Percentiles rank a stretch among this genome's conserved stretches.
phyloP scores from a whole-genome alignment of 257 asterid species.

The Gardenia jasminoides region DNA sequence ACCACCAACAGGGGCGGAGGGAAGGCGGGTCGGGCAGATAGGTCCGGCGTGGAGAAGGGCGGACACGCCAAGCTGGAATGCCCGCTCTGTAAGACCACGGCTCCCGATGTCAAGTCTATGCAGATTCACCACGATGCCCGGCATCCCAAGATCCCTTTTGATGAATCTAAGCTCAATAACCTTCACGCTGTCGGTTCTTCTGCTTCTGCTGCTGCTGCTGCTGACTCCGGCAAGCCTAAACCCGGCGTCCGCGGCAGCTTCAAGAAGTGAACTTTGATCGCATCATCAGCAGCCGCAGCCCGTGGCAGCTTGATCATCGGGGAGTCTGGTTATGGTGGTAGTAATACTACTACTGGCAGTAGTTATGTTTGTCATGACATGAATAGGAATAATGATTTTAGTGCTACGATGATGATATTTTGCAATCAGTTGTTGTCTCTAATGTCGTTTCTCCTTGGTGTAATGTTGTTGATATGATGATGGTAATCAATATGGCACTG shows the following conservation, averaged over 20 bases:
- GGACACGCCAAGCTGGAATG: slow-evolving; percentile 92
- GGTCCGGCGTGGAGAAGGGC: slow-evolving; percentile 66
- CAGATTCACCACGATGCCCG: slow-evolving; percentile 87
- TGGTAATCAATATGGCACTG: slow-evolving; percentile 2
- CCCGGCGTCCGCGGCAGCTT: slow-evolving; percentile 85
- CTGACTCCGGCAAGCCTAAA: slow-evolving; percentile 54
- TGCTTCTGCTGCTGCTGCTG: neutral
- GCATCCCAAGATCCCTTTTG: slow-evolving; percentile 81
- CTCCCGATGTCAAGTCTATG: slow-evolving; percentile 84
- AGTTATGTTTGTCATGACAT: neutral
- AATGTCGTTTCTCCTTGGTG: neutral
- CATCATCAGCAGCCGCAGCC: neutral
- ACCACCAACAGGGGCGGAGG: slow-evolving; percentile 88
- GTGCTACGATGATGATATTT: neutral
- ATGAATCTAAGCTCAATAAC: slow-evolving; percentile 59
- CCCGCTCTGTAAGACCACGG: slow-evolving; percentile 77
- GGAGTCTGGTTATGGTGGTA: neutral
- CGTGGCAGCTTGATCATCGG: neutral
- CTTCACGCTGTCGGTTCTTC: slow-evolving; percentile 40
- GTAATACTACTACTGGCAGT: neutral
- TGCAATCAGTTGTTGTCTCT: neutral
- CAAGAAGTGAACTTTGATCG: slow-evolving; percentile 51
- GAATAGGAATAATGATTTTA: neutral
- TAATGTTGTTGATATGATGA: neutral
- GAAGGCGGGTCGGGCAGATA: slow-evolving; percentile 69